Conservation (phyloP, 2,329 filamentous ascomycete genomes). For the Camillea tinctor region DNA sequence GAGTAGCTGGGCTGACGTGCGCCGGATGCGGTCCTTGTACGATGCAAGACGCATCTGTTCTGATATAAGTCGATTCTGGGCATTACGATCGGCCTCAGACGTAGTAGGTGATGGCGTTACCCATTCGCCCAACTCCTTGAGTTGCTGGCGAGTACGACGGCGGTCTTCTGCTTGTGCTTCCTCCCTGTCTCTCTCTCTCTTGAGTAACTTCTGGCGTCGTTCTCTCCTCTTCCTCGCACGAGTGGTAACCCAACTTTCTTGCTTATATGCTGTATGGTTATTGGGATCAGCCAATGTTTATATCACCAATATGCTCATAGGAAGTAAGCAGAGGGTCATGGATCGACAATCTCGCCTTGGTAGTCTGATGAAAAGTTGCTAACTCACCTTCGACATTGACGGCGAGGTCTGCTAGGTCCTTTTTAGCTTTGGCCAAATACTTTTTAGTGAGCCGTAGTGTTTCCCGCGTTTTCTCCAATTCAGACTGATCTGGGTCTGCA, state of each 20-base stretch:
- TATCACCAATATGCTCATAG: not conserved
- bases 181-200: not conserved
- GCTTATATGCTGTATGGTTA: not conserved
- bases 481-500: not conserved
- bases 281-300: not conserved
- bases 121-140: not conserved
- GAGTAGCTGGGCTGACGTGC: conserved; percentile 20
- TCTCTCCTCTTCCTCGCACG: conserved; percentile 3
- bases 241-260: conserved; percentile 6
- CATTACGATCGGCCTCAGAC: conserved; percentile 5
- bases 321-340: not conserved
- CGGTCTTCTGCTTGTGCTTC: not conserved
- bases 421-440: conserved; percentile 6
- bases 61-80: not conserved
- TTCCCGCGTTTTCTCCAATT: conserved; percentile 2
- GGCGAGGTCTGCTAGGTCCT: conserved; percentile 1
- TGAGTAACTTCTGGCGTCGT: not conserved
- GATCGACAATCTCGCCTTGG: not conserved
- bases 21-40: conserved; percentile 16
- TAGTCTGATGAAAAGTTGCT: not conserved
- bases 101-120: conserved; percentile 6
- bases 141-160: not conserved
- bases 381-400: conserved; percentile 4
- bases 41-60: conserved; percentile 1
- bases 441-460: conserved; percentile 1